Evolutionary conservation across 208 protist species (phyloP).

Genomic region (Naegleria gruberi): DNA sequence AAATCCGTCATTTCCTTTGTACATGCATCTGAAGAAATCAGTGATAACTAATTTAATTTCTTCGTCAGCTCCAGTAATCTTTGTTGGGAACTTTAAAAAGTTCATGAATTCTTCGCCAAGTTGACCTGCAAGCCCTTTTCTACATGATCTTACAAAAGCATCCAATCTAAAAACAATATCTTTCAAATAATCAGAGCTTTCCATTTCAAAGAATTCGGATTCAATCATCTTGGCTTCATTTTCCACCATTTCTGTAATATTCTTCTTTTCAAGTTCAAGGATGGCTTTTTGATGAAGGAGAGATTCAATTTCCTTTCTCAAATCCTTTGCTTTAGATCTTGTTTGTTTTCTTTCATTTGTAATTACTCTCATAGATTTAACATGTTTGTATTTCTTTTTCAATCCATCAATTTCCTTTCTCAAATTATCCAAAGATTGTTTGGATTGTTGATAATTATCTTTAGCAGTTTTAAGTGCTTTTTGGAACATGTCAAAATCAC

Average conservation of each 20-base stretch:
- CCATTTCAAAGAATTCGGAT: neutral
- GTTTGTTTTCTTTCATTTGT: neutral
- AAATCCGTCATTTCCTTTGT: neutral
- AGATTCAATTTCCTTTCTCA: neutral
- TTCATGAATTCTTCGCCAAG: neutral
- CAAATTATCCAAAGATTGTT: neutral
- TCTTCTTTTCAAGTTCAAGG: neutral
- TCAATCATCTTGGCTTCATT: neutral
- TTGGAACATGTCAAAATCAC: neutral
- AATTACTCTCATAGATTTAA: neutral
- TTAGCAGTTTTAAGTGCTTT: neutral
- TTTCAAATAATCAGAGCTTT: neutral
- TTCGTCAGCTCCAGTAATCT: neutral
- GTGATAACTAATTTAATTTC: neutral
- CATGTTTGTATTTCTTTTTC: neutral
- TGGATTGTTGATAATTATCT: neutral
- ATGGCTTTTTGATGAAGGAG: neutral
- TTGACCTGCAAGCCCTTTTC: neutral
- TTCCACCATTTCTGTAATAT: neutral
- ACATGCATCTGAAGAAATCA: neutral
- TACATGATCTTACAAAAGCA: neutral
- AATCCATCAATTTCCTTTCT: neutral
- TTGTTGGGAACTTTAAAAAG: neutral
- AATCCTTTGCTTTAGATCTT: neutral
- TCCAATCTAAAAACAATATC: neutral